Conservation (phyloP, 495 filamentous ascomycete genomes). For the Penicillium malachiteum region DNA sequence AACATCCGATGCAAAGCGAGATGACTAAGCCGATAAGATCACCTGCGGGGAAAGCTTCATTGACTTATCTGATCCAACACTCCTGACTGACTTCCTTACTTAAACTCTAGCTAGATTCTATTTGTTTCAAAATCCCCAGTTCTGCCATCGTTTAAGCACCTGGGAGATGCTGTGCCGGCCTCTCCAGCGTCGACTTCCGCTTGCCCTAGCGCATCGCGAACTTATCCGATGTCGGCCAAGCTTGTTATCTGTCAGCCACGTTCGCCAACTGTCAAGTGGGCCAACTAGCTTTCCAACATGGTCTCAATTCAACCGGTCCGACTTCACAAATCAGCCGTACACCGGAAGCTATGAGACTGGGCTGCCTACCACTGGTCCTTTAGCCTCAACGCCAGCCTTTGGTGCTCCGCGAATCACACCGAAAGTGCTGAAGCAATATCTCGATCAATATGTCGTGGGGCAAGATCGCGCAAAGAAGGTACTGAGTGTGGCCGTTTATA, state of each 20-base stretch:
- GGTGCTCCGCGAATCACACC: slow-evolving; percentile 78
- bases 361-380: slow-evolving; percentile 56
- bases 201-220: slow-evolving; percentile 15
- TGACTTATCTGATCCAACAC: slow-evolving; percentile 19
- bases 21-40: slow-evolving; percentile 34
- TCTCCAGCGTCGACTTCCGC: slow-evolving; percentile 17
- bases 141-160: not conserved
- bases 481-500: slow-evolving; percentile 90
- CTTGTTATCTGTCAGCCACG: slow-evolving; percentile 2
- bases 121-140: not conserved
- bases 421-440: slow-evolving; percentile 77
- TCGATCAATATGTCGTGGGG: slow-evolving; percentile 95
- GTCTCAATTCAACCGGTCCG: slow-evolving; percentile 60
- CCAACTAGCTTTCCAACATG: slow-evolving; percentile 35
- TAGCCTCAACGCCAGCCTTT: slow-evolving; percentile 55
- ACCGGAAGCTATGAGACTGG: slow-evolving; percentile 75
- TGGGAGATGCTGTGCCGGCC: slow-evolving; percentile 24
- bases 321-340: slow-evolving; percentile 65
- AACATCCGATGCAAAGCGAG: not conserved
- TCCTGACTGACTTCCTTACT: not conserved
- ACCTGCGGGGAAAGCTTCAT: slow-evolving; percentile 31
- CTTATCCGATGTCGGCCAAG: slow-evolving; percentile 19
- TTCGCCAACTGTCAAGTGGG: slow-evolving; percentile 29
- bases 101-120: not conserved
- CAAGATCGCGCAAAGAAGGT: slow-evolving; percentile 96